Base-by-base conservation (phyloP, 1,284 basidiomycete genomes). In the Ceratobasidium theobromae region DNA sequence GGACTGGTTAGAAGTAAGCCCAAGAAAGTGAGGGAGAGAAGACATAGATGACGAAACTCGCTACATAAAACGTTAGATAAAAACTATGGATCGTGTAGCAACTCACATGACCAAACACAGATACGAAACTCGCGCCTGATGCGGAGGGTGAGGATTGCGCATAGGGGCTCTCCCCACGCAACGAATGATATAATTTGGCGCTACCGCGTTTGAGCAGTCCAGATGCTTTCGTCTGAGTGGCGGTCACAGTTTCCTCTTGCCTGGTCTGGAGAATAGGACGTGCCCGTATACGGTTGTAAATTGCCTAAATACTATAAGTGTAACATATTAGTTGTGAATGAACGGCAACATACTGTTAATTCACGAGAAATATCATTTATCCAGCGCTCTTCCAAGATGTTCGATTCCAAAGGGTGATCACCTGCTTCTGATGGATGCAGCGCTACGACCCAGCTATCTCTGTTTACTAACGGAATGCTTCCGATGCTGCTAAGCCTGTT, bases 71-170 rank as follows among this genome's bases (percentile, higher is more conserved):
- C 2, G 38, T 62, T 35, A 52, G 14, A 18, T 35, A 33, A 6
- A 3, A 25, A 46, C 23, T 5, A 2, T 32, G 25, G 28, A 5
- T 6, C 4, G 18, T 46, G 9, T 32, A 11, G 28, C n/a, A 14
- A 65, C 62, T 46, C 27, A 65, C 62, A 33, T 65, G 62, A 1
- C 62, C 62, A 25, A 65, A 25, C 1, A 23, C 62, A n/a, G 62
- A 65, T n/a, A 65, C 62, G 28, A 65, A 65, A 48, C 62, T 65
- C 23, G 51, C 62, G 21, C 62, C 62, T n/a, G 62, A 65, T 12
- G 62, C 41, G 27, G 62, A 54, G 27, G 62, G 62, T 14, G 62
- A 52, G 21, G 52, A 35, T 65, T 65, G 62, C 8, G 51, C 52
- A 54, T 65, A 65, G n/a, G 52, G 62, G 38, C 51, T 65, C 48